phyloP scores from a whole-genome alignment of 164 flowering plant genomes.

The Berberis thunbergii region DNA sequence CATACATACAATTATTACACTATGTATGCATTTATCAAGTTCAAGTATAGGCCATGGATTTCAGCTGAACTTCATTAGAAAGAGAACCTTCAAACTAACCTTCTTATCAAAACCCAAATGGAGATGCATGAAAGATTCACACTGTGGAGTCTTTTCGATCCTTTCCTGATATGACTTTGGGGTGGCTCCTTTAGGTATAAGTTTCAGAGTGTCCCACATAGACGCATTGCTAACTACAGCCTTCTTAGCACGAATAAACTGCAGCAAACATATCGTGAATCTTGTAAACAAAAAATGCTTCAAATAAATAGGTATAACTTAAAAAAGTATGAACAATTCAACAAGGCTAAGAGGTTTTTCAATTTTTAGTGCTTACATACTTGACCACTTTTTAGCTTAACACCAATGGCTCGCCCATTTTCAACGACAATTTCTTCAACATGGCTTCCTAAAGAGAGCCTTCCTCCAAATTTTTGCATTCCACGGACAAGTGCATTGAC shows the following conservation, averaged over 20 bases:
- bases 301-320: background rate
- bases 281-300: background rate
- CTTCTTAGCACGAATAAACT: constrained; percentile 86
- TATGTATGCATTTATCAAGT: background rate
- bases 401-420: constrained; percentile 77
- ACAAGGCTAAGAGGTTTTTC: background rate
- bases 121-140: constrained; percentile 98
- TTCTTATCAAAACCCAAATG: constrained; percentile 93
- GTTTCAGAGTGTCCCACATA: constrained; percentile 86
- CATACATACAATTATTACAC: background rate
- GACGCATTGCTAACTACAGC: constrained; percentile 98
- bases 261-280: constrained; percentile 18
- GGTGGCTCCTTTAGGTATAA: constrained; percentile 57
- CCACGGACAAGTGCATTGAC: constrained; percentile 89
- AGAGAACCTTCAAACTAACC: constrained; percentile 29
- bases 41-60: too few relatives aligned
- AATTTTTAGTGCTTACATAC: constrained; percentile 27
- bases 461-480: constrained; percentile 76
- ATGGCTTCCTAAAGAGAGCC: constrained; percentile 60
- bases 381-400: constrained; percentile 67
- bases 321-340: background rate
- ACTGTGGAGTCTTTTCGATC: constrained; percentile 53
- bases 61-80: background rate
- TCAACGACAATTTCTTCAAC: constrained; percentile 70
- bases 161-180: constrained; percentile 54